A percentile compares a stretch with the other conserved stretches of the same genome.
Evolutionary conservation across 176 grass and related monocot species (phyloP).

Genomic region (Guadua angustifolia): DNA sequence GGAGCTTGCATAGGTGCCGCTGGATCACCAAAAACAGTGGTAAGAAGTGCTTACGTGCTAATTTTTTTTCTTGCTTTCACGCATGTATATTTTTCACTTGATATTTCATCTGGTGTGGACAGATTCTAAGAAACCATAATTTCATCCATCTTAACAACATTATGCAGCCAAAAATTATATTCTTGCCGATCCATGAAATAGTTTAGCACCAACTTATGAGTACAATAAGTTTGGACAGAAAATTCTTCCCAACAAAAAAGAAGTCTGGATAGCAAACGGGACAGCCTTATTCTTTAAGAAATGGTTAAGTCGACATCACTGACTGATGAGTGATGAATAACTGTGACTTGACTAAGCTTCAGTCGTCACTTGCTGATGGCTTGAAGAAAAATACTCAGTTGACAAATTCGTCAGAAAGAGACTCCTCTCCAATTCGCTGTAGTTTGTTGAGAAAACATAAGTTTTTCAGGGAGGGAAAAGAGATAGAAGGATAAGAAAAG

Average conservation of each 20-base stretch:
- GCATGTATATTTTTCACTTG: not conserved
- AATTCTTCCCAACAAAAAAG: not conserved
- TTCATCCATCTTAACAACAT: not conserved
- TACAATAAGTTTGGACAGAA: constrained; percentile 2
- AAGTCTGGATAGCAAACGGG: constrained; percentile 21
- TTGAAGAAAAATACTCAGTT: constrained; percentile 24
- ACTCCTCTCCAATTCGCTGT: constrained; percentile 15
- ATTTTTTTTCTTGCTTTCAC: not conserved
- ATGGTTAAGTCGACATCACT: constrained; percentile 18
- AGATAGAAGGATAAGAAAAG: not conserved
- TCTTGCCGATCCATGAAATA: constrained; percentile 35
- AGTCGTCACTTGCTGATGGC: constrained; percentile 24
- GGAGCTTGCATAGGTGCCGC: constrained; percentile 72
- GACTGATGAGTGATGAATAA: not conserved
- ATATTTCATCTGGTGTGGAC: constrained; percentile 24
- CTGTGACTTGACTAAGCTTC: constrained; percentile 33
- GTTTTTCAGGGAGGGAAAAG: not conserved
- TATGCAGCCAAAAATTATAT: constrained; percentile 5
- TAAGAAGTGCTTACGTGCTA: constrained; percentile 42
- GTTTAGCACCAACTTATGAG: constrained; percentile 26
- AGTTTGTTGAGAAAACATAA: constrained; percentile 38
- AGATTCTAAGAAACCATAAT: not conserved
- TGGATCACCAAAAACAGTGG: constrained; percentile 97
- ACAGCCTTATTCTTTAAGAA: constrained; percentile 33
- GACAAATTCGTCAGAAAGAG: constrained; percentile 37